Percentiles rank a stretch among this genome's conserved stretches.
These are phyloP conservation scores for Orbilia oligospora DNA, from an alignment of 2,329 filamentous ascomycete genomes.

Conservation along the genomic window DNA sequence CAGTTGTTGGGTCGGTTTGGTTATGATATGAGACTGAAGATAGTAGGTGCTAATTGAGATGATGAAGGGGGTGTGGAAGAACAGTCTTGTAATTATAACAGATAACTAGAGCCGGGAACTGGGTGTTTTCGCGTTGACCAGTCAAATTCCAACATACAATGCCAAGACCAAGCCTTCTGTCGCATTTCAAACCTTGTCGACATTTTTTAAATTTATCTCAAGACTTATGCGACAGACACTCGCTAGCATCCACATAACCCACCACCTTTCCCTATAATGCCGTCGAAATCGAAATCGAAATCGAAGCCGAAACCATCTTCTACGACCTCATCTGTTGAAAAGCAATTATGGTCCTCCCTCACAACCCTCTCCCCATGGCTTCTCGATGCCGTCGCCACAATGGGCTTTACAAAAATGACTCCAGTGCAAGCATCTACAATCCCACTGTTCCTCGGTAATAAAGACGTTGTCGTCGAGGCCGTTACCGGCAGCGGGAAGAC, in stretches of 20 bases:
- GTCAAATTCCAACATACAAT: constrained; percentile 5
- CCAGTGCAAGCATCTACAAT: constrained; percentile 95
- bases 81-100: too few species aligned
- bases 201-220: background rate
- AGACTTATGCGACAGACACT: constrained; percentile 11
- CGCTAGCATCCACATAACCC: background rate
- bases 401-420: constrained; percentile 90
- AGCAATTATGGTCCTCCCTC: constrained; percentile 76
- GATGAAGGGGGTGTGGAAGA: too few species aligned
- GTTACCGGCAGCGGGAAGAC: constrained; percentile 95
- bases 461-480: constrained; percentile 93
- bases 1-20: too few species aligned
- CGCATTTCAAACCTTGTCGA: constrained; percentile 25
- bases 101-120: too few species aligned
- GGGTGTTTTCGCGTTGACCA: constrained; percentile 17
- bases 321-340: constrained; percentile 70
- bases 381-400: constrained; percentile 83
- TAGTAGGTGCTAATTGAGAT: too few species aligned
- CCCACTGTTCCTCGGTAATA: constrained; percentile 88
- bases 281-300: constrained; percentile 55
- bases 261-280: constrained; percentile 25
- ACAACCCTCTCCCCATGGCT: constrained; percentile 85
- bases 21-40: too few species aligned
- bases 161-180: constrained; percentile 20
- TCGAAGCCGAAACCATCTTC: constrained; percentile 67